Conservation (phyloP, 768 basidiomycete genomes). For the Amanita thiersii region DNA sequence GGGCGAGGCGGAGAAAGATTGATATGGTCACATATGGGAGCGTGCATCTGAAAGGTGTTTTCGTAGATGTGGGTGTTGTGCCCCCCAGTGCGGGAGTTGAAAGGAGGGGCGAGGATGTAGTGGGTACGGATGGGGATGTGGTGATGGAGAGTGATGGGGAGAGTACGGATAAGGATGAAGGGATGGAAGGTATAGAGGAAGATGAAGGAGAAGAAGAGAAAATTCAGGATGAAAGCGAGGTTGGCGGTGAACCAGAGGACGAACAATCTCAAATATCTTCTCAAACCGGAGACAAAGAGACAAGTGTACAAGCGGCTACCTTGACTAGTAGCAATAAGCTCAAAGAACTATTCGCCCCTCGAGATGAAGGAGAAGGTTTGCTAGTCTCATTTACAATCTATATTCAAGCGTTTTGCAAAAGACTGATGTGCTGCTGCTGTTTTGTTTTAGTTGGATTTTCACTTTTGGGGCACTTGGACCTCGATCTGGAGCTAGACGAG, state of each 20-base stretch:
- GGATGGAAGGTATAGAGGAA: constrained; percentile 10
- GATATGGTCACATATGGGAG: constrained; percentile 71
- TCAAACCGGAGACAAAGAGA: not conserved
- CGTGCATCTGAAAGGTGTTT: constrained; percentile 59
- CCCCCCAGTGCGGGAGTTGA: not conserved
- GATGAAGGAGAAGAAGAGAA: constrained; percentile 11
- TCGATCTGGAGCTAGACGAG: constrained; percentile 67
- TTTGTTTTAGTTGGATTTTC: constrained; percentile 55
- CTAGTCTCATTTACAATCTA: constrained; percentile 4
- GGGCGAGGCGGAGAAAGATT: constrained; percentile 58
- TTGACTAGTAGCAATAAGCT: constrained; percentile 27
- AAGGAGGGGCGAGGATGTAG: constrained; percentile 17
- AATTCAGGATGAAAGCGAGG: constrained; percentile 11
- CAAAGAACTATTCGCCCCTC: constrained; percentile 69
- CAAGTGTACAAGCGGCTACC: constrained; percentile 6
- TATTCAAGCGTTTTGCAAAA: not conserved
- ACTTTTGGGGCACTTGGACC: constrained; percentile 63
- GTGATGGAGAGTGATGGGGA: constrained; percentile 11
- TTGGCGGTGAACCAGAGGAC: constrained; percentile 9
- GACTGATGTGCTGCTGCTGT: too few relatives aligned
- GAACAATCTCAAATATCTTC: constrained; percentile 6
- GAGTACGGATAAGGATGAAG: constrained; percentile 11
- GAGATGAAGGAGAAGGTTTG: constrained; percentile 52
- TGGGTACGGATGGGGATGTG: constrained; percentile 12
- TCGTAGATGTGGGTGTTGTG: constrained; percentile 37